Conservation (phyloP, 805 yeast species). For the Blastobotrys muscicola region DNA sequence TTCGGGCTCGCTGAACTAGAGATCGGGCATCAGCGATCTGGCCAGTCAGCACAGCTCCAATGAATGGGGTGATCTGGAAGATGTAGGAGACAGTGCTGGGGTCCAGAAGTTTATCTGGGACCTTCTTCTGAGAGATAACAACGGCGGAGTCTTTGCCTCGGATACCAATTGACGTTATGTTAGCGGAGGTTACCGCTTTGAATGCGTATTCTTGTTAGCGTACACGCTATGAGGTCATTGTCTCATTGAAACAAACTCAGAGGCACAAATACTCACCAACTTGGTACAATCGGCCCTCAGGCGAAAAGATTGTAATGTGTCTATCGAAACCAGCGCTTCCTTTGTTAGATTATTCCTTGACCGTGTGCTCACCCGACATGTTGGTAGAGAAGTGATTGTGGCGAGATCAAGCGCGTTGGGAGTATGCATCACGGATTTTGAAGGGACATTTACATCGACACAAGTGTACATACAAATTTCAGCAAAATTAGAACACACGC, state of each 20-base stretch:
- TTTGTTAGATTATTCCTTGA: slow-evolving; percentile 13
- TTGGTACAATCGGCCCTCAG: slow-evolving; percentile 95
- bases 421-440: background rate
- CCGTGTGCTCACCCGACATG: slow-evolving; percentile 33
- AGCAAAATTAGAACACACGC: no score
- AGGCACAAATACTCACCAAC: slow-evolving; percentile 35
- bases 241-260: background rate
- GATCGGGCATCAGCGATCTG: slow-evolving; percentile 88
- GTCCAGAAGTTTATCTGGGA: slow-evolving; percentile 89
- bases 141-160: slow-evolving; percentile 83
- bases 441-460: no score
- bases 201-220: slow-evolving; percentile 68
- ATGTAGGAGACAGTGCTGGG: slow-evolving; percentile 78
- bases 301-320: slow-evolving; percentile 96
- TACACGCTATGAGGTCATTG: background rate
- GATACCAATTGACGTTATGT: slow-evolving; percentile 80
- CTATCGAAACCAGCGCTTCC: slow-evolving; percentile 95
- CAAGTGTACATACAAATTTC: no score
- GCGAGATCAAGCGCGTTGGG: background rate
- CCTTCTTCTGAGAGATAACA: slow-evolving; percentile 87
- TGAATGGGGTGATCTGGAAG: slow-evolving; percentile 66
- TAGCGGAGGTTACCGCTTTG: slow-evolving; percentile 90
- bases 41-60: slow-evolving; percentile 91
- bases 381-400: slow-evolving; percentile 2
- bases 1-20: slow-evolving; percentile 78